phyloP scores from a whole-genome alignment of 2,329 filamentous ascomycete species.

The Fusarium acutatum region DNA sequence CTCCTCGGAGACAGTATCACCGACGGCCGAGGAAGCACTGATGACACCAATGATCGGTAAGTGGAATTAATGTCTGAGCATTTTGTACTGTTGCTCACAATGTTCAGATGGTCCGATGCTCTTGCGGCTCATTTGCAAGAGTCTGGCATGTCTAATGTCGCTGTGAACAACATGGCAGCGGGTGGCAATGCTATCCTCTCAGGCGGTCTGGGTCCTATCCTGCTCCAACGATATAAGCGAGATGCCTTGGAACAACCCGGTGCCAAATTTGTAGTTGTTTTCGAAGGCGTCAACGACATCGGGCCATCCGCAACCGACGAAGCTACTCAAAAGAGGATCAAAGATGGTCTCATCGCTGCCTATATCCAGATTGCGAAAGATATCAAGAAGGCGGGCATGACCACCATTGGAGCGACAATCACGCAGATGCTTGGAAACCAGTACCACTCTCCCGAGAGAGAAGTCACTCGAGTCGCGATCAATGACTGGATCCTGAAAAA shows the following conservation, averaged over 20 bases:
- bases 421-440: slow-evolving; percentile 22
- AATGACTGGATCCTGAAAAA: slow-evolving; percentile 25
- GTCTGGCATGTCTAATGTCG: slow-evolving; percentile 6
- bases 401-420: slow-evolving; percentile 15
- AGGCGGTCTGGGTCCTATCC: slow-evolving; percentile 17
- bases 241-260: slow-evolving; percentile 18
- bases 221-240: slow-evolving; percentile 22
- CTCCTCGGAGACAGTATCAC: slow-evolving; percentile 28
- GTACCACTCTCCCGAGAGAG: slow-evolving; percentile 7
- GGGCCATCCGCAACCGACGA: slow-evolving; percentile 11
- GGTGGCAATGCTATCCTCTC: slow-evolving; percentile 25
- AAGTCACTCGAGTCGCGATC: slow-evolving; percentile 4
- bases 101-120: slow-evolving; percentile 15
- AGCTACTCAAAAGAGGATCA: background rate
- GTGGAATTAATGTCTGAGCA: background rate
- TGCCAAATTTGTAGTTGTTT: slow-evolving; percentile 11
- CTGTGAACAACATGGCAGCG: slow-evolving; percentile 28
- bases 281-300: slow-evolving; percentile 23
- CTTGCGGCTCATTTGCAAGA: slow-evolving; percentile 15
- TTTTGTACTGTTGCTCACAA: background rate
- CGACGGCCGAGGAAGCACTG: slow-evolving; percentile 26
- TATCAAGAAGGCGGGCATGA: background rate
- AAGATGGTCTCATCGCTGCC: background rate
- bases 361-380: slow-evolving; percentile 7
- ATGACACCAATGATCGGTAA: slow-evolving; percentile 22